These are phyloP conservation scores for Candida anutae DNA, from an alignment of 1,139 yeast genomes.

Conservation along the genomic window DNA sequence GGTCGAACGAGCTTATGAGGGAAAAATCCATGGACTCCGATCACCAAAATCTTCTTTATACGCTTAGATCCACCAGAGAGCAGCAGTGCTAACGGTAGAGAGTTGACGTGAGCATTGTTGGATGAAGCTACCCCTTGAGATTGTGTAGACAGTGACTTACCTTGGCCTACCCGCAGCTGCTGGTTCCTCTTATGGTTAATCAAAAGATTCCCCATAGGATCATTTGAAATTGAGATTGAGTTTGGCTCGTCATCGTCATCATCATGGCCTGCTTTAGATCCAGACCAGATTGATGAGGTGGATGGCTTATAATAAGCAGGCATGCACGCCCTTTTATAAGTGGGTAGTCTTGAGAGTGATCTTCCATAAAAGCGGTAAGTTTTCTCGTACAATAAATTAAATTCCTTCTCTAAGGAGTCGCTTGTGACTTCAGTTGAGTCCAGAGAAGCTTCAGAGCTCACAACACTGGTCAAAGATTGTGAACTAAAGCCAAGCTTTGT, in stretches of 20 bases:
- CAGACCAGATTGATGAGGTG: constrained; percentile 11
- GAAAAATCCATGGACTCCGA: constrained; percentile 94
- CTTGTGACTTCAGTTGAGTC: constrained; percentile 6
- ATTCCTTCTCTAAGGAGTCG: constrained; percentile 26
- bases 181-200: constrained; percentile 30
- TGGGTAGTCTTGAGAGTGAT: constrained; percentile 30
- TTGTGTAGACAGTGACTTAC: constrained; percentile 1
- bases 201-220: constrained; percentile 37
- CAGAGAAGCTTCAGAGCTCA: constrained; percentile 7
- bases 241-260: constrained; percentile 14
- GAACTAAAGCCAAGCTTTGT: constrained; percentile 32
- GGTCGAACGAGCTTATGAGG: constrained; percentile 84
- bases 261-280: neutral
- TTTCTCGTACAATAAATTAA: constrained; percentile 29
- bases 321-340: constrained; percentile 33
- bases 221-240: constrained; percentile 33
- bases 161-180: too few species aligned
- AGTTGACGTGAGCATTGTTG: too few species aligned
- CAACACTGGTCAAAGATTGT: constrained; percentile 24
- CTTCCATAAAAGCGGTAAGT: constrained; percentile 36
- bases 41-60: constrained; percentile 55
- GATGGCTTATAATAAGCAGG: constrained; percentile 28
- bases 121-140: constrained; percentile 22
- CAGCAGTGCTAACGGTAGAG: too few species aligned
- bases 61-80: constrained; percentile 26